Evolutionary conservation across 176 grass and related monocot genomes (phyloP).

Genomic region (Tuctoria greenei): DNA sequence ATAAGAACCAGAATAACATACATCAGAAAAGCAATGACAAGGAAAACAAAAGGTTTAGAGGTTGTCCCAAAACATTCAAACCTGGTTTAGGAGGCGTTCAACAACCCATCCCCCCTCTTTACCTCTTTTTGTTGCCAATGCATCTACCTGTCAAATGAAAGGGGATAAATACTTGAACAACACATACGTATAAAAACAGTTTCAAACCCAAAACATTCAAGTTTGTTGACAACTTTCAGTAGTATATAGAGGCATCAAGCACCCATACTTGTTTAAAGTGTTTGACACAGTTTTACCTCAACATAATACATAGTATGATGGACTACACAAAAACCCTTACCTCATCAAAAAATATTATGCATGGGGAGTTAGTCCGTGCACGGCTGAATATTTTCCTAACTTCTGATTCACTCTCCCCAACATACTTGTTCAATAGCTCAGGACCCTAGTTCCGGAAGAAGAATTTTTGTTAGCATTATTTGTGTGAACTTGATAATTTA

Average conservation of each 20-base stretch:
- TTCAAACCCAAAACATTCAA: background rate
- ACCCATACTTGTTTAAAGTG: background rate
- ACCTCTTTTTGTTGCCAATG: constrained; percentile 80
- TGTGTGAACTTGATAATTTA: background rate
- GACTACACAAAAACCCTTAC: constrained; percentile 6
- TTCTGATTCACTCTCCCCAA: constrained; percentile 93
- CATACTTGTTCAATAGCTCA: constrained; percentile 95
- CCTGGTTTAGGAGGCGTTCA: constrained; percentile 78
- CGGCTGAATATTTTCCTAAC: constrained; percentile 82
- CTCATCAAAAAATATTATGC: constrained; percentile 97
- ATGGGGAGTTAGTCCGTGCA: constrained; percentile 80
- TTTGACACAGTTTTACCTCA: background rate
- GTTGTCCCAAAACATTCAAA: constrained; percentile 28
- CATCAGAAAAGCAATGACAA: background rate
- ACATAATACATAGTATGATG: background rate
- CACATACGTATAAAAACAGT: background rate
- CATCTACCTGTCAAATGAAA: constrained; percentile 65
- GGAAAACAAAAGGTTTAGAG: background rate
- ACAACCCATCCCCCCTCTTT: constrained; percentile 83
- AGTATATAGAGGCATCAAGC: background rate
- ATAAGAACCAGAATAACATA: constrained; percentile 14
- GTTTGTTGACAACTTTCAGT: background rate
- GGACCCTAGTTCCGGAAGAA: constrained; percentile 56
- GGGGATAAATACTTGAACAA: background rate
- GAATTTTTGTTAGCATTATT: constrained; percentile 8